These are phyloP conservation scores for Diphasiastrum complanatum DNA, from an alignment of 83 land plant genomes.

Conservation along the genomic window DNA sequence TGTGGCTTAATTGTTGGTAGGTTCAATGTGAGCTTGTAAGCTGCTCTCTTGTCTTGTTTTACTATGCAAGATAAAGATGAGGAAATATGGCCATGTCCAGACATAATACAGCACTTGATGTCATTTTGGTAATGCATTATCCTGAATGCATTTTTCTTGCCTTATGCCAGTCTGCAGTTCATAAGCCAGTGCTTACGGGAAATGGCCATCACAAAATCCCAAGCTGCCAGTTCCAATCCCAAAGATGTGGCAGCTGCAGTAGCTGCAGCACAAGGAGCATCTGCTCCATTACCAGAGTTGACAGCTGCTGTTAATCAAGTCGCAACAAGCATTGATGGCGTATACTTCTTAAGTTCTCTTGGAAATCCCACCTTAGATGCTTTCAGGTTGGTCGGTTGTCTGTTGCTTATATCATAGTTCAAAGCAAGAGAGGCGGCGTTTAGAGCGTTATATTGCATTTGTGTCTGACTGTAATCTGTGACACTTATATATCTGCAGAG, in stretches of 20 bases:
- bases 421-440: no score
- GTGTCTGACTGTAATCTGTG: not conserved
- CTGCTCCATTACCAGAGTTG: conserved; percentile 41
- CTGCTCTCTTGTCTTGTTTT: no score
- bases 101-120: not conserved
- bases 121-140: not conserved
- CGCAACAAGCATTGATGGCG: conserved; percentile 40
- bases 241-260: conserved; percentile 33
- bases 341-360: conserved; percentile 39
- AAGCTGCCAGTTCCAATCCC: conserved; percentile 28
- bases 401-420: no score
- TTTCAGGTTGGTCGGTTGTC: no score
- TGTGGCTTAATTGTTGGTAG: no score
- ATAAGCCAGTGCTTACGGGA: conserved; percentile 44
- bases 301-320: conserved; percentile 37
- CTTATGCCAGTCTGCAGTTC: conserved; percentile 33
- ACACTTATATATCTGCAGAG: conserved; percentile 28
- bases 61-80: no score
- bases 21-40: no score
- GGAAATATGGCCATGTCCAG: no score
- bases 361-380: conserved; percentile 48
- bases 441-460: no score
- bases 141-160: not conserved
- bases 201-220: conserved; percentile 36
- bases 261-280: conserved; percentile 48